Percentiles rank a stretch among this genome's conserved stretches.
Evolutionary conservation across 345 rosid species (phyloP).

Genomic region (Salix udensis): DNA sequence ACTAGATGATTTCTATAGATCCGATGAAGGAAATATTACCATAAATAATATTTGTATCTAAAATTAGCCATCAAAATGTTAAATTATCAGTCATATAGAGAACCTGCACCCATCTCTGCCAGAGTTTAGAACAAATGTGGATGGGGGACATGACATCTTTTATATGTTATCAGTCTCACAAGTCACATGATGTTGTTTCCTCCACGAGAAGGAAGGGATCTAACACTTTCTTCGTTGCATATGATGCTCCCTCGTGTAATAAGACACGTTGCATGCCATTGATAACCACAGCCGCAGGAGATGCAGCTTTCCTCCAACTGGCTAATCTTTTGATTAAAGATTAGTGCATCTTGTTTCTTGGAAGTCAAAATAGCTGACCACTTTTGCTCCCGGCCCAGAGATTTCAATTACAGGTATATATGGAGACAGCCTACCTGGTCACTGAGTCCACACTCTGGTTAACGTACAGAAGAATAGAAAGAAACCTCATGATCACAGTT

Average conservation of each 20-base stretch:
- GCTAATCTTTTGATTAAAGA: not conserved
- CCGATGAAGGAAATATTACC: too few species aligned
- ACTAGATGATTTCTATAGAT: too few species aligned
- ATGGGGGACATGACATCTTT: not conserved
- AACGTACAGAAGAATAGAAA: not conserved
- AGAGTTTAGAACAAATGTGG: not conserved
- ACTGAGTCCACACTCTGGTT: not conserved
- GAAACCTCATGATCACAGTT: not conserved
- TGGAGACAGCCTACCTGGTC: not conserved
- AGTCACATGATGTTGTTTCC: conserved; percentile 12
- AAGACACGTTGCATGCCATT: not conserved
- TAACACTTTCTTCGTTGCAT: not conserved
- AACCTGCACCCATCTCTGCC: too few species aligned
- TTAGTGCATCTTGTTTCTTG: not conserved
- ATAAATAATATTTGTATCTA: not conserved
- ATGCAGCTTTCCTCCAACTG: not conserved
- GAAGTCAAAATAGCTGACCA: not conserved
- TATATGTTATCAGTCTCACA: not conserved
- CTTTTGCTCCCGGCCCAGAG: not conserved
- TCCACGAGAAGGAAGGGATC: not conserved
- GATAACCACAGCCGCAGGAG: not conserved
- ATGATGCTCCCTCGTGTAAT: not conserved
- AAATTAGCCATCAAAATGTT: not conserved
- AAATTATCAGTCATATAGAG: not conserved
- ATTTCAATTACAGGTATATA: not conserved